A percentile compares a stretch with the other conserved stretches of the same genome.
phyloP scores from a whole-genome alignment of 768 basidiomycete species.

The Boletus patriciae region DNA sequence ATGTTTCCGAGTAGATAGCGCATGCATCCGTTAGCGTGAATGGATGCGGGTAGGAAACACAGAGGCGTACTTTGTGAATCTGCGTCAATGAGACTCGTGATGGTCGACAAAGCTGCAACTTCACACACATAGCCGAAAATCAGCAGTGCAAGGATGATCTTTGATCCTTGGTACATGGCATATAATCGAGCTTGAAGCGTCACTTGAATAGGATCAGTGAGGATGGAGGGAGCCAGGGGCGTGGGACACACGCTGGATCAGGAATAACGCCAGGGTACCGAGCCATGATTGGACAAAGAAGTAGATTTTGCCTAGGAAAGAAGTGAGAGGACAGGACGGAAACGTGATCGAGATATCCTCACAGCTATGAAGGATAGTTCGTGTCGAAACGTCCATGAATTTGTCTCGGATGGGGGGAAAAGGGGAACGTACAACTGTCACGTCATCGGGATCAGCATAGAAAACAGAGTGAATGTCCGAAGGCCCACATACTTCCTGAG shows the following conservation, averaged over 20 bases:
- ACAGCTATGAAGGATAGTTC: constrained; percentile 10
- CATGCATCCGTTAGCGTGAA: neutral
- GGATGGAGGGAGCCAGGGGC: neutral
- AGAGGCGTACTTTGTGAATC: constrained; percentile 2
- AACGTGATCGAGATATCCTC: neutral
- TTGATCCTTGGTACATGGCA: constrained; percentile 15
- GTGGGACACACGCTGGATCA: constrained; percentile 14
- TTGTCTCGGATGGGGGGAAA: neutral
- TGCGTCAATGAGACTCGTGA: constrained; percentile 6
- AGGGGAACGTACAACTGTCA: constrained; percentile 16
- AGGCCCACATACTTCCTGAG: constrained; percentile 6
- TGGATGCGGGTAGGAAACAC: no score
- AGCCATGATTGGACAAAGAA: constrained; percentile 16
- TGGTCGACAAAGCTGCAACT: constrained; percentile 4
- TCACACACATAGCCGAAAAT: constrained; percentile 13
- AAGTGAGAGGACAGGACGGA: neutral
- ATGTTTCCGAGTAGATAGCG: neutral
- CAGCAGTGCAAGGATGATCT: constrained; percentile 10
- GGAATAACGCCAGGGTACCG: constrained; percentile 5
- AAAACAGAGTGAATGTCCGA: neutral
- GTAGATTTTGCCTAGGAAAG: constrained; percentile 10
- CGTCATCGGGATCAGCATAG: constrained; percentile 7
- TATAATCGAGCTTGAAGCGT: constrained; percentile 19
- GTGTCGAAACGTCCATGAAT: neutral
- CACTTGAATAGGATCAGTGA: constrained; percentile 4